Percentiles rank a stretch among this genome's conserved stretches.
phyloP scores from a whole-genome alignment of 371 early-diverging fungal species.

The Rhizopus sp. region DNA sequence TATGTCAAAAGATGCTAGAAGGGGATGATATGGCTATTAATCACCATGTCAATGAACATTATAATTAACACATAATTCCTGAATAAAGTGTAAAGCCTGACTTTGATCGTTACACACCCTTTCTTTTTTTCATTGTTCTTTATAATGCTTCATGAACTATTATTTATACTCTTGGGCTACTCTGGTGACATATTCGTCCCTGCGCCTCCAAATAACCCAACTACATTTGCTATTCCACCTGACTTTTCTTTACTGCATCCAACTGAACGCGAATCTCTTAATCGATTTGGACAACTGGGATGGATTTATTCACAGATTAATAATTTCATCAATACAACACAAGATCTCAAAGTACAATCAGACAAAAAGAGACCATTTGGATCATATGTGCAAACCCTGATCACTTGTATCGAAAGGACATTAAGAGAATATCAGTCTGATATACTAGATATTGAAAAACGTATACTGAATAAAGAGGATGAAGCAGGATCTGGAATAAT shows the following conservation, averaged over 20 bases:
- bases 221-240: conserved; percentile 57
- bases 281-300: conserved; percentile 68
- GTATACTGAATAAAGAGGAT: conserved; percentile 49
- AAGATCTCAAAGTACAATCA: conserved; percentile 15
- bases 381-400: conserved; percentile 55
- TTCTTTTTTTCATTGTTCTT: background rate
- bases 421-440: conserved; percentile 57
- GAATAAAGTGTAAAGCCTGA: background rate
- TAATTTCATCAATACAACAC: conserved; percentile 35
- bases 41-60: conserved; percentile 53
- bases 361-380: conserved; percentile 24
- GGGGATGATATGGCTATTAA: conserved; percentile 54
- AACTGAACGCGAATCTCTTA: conserved; percentile 66
- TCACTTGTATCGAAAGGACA: conserved; percentile 49
- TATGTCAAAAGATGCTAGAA: conserved; percentile 48
- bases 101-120: background rate
- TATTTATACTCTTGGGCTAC: conserved; percentile 69
- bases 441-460: conserved; percentile 60
- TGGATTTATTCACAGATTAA: conserved; percentile 54
- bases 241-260: conserved; percentile 70
- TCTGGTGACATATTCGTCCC: conserved; percentile 71
- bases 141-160: conserved; percentile 78
- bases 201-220: conserved; percentile 50
- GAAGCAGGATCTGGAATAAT: conserved; percentile 47
- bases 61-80: conserved; percentile 3